Percentiles rank a stretch among this genome's conserved stretches.
phyloP scores from a whole-genome alignment of 1,139 yeast species.

The Candida glucosophila region DNA sequence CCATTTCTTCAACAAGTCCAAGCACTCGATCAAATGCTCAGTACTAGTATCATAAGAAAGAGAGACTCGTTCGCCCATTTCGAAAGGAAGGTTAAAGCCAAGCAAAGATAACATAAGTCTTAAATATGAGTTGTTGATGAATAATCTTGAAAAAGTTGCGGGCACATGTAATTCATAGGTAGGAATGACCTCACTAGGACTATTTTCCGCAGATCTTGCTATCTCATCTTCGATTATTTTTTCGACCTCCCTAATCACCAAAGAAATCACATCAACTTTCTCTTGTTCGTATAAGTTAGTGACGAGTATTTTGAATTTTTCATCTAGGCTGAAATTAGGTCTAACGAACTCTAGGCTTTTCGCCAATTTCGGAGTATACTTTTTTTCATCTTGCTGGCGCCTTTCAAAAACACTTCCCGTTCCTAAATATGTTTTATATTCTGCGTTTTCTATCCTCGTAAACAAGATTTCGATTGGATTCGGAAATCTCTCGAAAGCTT shows the following conservation, averaged over 20 bases:
- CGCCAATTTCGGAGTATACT: slow-evolving; percentile 19
- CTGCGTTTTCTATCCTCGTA: slow-evolving; percentile 45
- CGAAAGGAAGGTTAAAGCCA: slow-evolving; percentile 34
- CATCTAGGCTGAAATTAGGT: slow-evolving; percentile 22
- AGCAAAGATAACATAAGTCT: slow-evolving; percentile 22
- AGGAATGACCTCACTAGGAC: slow-evolving; percentile 1
- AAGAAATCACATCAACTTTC: slow-evolving; percentile 28
- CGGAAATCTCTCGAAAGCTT: slow-evolving; percentile 43
- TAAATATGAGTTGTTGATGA: slow-evolving; percentile 28
- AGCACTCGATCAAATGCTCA: slow-evolving; percentile 13
- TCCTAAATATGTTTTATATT: slow-evolving; percentile 27
- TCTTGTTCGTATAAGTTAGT: slow-evolving; percentile 42
- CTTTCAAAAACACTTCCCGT: slow-evolving; percentile 42
- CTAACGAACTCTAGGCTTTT: slow-evolving; percentile 31
- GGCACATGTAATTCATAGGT: slow-evolving; percentile 10
- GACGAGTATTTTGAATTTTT: slow-evolving; percentile 37
- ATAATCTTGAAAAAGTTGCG: slow-evolving; percentile 14
- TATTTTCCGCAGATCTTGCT: no score
- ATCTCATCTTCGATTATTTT: slow-evolving; percentile 17
- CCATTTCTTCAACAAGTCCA: slow-evolving; percentile 26
- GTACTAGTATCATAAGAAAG: slow-evolving; percentile 12
- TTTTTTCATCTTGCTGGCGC: slow-evolving; percentile 10
- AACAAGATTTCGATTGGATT: slow-evolving; percentile 63
- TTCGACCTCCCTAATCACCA: slow-evolving; percentile 34
- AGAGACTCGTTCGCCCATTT: slow-evolving; percentile 25